Evolutionary conservation across 2,329 filamentous ascomycete genomes (phyloP), one percentile per base, ranked within the genome.

Genomic region (Sarocladium strictum): DNA sequence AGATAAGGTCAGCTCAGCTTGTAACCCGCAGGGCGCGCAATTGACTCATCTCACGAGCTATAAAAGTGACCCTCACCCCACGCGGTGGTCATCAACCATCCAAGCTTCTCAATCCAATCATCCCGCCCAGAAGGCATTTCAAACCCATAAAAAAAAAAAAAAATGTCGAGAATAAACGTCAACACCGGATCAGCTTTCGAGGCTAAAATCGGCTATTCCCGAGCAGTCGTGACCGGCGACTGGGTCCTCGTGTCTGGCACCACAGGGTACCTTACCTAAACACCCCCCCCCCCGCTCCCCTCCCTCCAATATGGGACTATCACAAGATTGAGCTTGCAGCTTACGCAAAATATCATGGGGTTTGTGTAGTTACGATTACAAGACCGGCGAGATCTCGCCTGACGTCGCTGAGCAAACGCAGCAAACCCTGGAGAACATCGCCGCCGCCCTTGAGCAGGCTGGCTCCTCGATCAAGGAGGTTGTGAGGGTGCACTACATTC

Each of bases 191-290:
- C 77, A 4, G 64, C 69, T 38, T 81, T 81, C 58, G 78, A 81
- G 63, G 67, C 67, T 24, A 68, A 76, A 57, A 81, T 81, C 54
- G 77, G 75, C 51, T 81, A 81, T 63, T 80, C 78, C 27, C 72
- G 78, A 50, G 78, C 78, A 33, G 76, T 81, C 2, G 70, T 79
- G 17, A 66, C 69, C 1, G 77, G 75, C 11, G 75, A 76, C 35
- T 76, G 74, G 69, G 65, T 81, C 11, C 74, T 80, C 55, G 76
- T 81, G 3, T 80, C 78, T 2, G 78, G 78, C 0, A 80, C 77
- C 35, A 81, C 78, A 2, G 78, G 78, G 77, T 78, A 60, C 7
- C 29, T 7, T 32, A 7, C 29, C 53, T 59, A 54, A 1, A 3
- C 43, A 19, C 53, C 17, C 49, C n/a, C n/a, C n/a, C n/a, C n/a